Percentiles rank a stretch among this genome's conserved stretches.
Evolutionary conservation across 2,329 filamentous ascomycete species (phyloP).

Genomic region (Stenocarpella maydis): DNA sequence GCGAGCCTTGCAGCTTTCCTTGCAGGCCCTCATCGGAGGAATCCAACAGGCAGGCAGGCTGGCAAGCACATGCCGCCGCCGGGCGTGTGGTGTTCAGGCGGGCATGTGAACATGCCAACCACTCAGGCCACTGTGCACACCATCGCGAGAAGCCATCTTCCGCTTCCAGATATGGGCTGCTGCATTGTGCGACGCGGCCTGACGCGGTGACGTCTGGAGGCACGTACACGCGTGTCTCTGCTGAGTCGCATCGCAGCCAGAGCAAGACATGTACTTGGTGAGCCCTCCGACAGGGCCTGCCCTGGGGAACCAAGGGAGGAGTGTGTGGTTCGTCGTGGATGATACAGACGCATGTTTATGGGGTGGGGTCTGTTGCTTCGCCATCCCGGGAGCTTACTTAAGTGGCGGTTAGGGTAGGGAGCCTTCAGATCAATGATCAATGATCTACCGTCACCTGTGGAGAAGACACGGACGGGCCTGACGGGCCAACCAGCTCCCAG

Average conservation of each 20-base stretch:
- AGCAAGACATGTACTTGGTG: slow-evolving; percentile 13
- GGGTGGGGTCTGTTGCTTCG: slow-evolving; percentile 7
- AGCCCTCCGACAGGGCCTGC: background rate
- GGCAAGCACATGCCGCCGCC: slow-evolving; percentile 18
- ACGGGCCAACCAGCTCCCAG: slow-evolving; percentile 27
- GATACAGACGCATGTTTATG: slow-evolving; percentile 8
- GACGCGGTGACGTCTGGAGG: slow-evolving; percentile 25
- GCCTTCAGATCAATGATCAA: slow-evolving; percentile 15
- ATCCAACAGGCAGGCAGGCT: background rate
- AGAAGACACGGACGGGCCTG: slow-evolving; percentile 9
- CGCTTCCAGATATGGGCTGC: slow-evolving; percentile 28
- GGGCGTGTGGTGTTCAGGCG: slow-evolving; percentile 4
- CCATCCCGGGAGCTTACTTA: background rate
- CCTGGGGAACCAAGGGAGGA: background rate
- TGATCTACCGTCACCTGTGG: slow-evolving; percentile 30
- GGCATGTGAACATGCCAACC: slow-evolving; percentile 1
- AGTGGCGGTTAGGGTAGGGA: background rate
- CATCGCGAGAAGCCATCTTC: slow-evolving; percentile 4
- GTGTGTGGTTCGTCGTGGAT: background rate
- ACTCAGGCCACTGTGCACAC: background rate
- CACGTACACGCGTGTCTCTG: background rate
- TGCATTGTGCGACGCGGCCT: slow-evolving; percentile 34
- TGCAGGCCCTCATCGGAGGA: background rate
- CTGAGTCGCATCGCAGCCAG: background rate
- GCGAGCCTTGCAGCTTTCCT: slow-evolving; percentile 8